Conservation (phyloP, 768 basidiomycete genomes). For the Mycena filopes region DNA sequence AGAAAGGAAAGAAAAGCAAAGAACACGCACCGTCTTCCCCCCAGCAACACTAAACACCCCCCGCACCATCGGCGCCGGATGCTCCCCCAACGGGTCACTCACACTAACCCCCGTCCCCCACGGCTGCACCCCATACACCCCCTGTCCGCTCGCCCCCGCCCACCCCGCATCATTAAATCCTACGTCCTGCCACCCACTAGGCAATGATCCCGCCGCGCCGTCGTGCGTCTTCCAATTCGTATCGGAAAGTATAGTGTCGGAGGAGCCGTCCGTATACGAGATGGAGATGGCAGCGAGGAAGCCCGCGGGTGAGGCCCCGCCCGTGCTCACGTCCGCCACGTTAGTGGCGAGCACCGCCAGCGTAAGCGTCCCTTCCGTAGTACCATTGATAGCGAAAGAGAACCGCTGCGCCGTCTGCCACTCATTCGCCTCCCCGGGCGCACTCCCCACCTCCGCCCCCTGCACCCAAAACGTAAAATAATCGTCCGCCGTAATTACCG, state of each 20-base stretch:
- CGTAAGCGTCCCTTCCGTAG: not conserved
- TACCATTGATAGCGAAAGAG: slow-evolving; percentile 11
- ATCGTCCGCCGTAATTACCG: slow-evolving; percentile 44
- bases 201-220: slow-evolving; percentile 9
- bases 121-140: slow-evolving; percentile 36
- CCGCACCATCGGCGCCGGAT: slow-evolving; percentile 43
- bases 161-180: slow-evolving; percentile 38
- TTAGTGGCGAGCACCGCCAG: slow-evolving; percentile 40
- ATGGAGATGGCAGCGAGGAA: slow-evolving; percentile 37
- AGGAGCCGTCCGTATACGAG: slow-evolving; percentile 37
- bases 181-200: slow-evolving; percentile 32
- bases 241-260: slow-evolving; percentile 34
- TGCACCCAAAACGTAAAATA: slow-evolving; percentile 42
- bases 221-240: slow-evolving; percentile 35
- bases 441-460: slow-evolving; percentile 35
- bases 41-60: slow-evolving; percentile 38
- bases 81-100: slow-evolving; percentile 39
- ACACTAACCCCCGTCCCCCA: slow-evolving; percentile 38
- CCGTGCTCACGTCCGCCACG: slow-evolving; percentile 31
- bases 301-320: slow-evolving; percentile 38
- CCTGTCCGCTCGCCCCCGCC: slow-evolving; percentile 34
- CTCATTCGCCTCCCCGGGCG: slow-evolving; percentile 34
- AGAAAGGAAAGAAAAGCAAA: not conserved
- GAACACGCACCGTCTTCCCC: too few relatives aligned
- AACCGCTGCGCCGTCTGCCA: slow-evolving; percentile 40